Percentiles rank a stretch among this genome's conserved stretches.
These are phyloP conservation scores for Atkinsonella hypoxylon DNA, from an alignment of 2,329 filamentous ascomycete genomes.

Conservation along the genomic window DNA sequence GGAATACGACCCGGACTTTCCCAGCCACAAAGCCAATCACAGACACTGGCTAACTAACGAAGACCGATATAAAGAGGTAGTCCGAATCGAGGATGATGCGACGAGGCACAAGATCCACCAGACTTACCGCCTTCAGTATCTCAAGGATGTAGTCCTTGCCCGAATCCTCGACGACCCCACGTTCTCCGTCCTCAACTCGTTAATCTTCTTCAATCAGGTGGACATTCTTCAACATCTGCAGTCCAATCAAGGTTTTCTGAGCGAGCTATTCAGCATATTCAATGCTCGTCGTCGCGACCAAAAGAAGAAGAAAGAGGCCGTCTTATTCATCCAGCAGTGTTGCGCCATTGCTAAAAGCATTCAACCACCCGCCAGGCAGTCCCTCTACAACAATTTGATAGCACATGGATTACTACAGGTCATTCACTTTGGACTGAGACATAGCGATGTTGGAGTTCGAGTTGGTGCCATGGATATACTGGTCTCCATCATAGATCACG, in stretches of 20 bases:
- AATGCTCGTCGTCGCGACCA: conserved; percentile 49
- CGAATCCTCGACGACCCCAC: conserved; percentile 95
- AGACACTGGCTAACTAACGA: conserved; percentile 83
- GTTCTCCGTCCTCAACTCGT: conserved; percentile 90
- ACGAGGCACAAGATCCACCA: conserved; percentile 89
- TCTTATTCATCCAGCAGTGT: conserved; percentile 94
- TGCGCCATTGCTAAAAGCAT: conserved; percentile 90
- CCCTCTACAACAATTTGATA: conserved; percentile 83
- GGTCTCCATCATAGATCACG: conserved; percentile 89
- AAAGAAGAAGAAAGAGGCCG: conserved; percentile 80
- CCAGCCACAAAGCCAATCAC: conserved; percentile 94
- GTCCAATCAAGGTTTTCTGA: conserved; percentile 62
- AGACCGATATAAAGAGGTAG: conserved; percentile 90
- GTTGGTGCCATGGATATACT: conserved; percentile 91
- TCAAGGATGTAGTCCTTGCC: conserved; percentile 96
- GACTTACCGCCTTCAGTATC: conserved; percentile 88
- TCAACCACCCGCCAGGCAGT: conserved; percentile 68
- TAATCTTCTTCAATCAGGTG: conserved; percentile 98
- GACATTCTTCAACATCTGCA: conserved; percentile 96
- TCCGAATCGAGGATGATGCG: conserved; percentile 71
- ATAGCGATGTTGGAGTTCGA: conserved; percentile 70
- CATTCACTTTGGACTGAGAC: conserved; percentile 82
- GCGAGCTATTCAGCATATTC: conserved; percentile 82
- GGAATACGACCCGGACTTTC: conserved; percentile 97
- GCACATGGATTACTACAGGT: conserved; percentile 76